Evolutionary conservation across 2,329 filamentous ascomycete species (phyloP), one percentile per base, ranked within the genome.

Genomic region (Colletotrichum sp.): DNA sequence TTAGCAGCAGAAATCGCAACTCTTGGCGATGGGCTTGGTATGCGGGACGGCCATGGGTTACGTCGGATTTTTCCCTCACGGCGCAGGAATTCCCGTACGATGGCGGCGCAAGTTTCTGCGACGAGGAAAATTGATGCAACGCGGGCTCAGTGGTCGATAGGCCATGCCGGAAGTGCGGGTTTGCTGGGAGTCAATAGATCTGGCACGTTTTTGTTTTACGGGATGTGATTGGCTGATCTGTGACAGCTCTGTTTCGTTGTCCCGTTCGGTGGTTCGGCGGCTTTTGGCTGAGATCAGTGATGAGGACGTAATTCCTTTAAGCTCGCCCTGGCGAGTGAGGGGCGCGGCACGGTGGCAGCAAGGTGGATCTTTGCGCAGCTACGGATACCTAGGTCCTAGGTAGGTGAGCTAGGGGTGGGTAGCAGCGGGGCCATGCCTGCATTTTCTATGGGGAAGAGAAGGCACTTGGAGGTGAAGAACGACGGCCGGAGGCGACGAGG

Each of bases 131-230:
- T 28, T 71, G 60, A 63, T 36, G 32, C 69, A 65, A 26, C 62
- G 30, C 30, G 24, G n/a, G n/a, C 39, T 30, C 12, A 13, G 21
- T 39, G 8, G 59, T 62, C 60, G n/a, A 16, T 13, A 39, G 52
- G 59, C 70, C 65, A 69, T 71, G 70, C 76, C 75, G 76, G 72
- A 75, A 71, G 64, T 49, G 68, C 76, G 76, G 76, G 67, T 78
- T 78, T n/a, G 59, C 75, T 72, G 62, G 62, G 32, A 76, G 75
- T 74, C 76, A 78, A 78, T 78, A 64, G 71, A 75, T 71, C 76
- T 74, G 69, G 76, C 76, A 78, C 76, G 76, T 78, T 78, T 71
- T 63, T 52, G 26, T 16, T 65, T 44, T 8, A 21, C 21, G 13
- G 32, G 6, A 15, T 13, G 21, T 71, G 63, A 78, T 78, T 78